Base-by-base conservation (phyloP, 768 basidiomycete species). In the Symmetrospora coprosmae region DNA sequence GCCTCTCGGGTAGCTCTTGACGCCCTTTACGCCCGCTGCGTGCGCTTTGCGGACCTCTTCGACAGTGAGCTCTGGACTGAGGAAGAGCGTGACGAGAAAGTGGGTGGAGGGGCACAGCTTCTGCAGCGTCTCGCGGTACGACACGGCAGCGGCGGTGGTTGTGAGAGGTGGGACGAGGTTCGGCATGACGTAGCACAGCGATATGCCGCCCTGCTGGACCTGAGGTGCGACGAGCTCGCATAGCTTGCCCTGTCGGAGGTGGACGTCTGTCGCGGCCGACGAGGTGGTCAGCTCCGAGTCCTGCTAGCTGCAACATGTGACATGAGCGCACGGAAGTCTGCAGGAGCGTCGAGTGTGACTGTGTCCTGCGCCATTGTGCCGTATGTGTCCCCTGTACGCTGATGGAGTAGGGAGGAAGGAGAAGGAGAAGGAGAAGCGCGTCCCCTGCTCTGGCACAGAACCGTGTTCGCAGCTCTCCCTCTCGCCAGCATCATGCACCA, bases 101-200 rank as follows among this genome's bases (percentile, higher is more conserved):
- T 89, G 81, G 17, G 86, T 82, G 55, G 74, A 73, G 14, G 86
- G 80, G 47, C 87, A 86, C 62, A 94, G 81, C 38, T 70, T 74
- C 69, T 87, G 76, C 31, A 99, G 79, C 27, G 81, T 74, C 17
- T 79, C 75, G 70, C 83, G 84, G 76, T 99, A 99, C 52, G 78
- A 76, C 43, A 94, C 67, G 1, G 90, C 91, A 66, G 81, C 58
- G 11, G 38, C 51, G 0, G 67, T 65, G 7, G 60, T 64, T 1
- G 66, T 67, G 14, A 69, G 33, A 11, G 68, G 70, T 25, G 67
- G 68, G 23, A 66, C 35, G 17, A 68, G 62, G 51, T 99, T 99
- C 61, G 94, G 94, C 94, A 99, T 99, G 37, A 99, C 88, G 76
- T 94, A 99, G 65, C 86, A 92, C 58, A 92, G 78, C 60, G 78